Evolutionary conservation across 129 eudicot genomes (phyloP).

Genomic region (Pulicaria dysenterica): DNA sequence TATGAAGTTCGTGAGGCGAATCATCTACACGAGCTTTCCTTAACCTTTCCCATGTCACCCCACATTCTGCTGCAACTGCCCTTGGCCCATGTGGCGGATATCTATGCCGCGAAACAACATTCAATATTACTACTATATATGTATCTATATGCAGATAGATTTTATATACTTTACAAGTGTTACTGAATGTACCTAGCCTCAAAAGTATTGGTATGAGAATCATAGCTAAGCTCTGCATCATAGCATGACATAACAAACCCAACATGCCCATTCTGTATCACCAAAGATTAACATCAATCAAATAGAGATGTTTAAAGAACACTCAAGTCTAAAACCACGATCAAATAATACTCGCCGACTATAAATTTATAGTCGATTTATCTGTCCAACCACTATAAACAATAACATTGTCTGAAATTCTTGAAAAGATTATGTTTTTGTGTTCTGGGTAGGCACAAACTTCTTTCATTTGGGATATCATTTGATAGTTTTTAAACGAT

Average conservation of each 20-base stretch:
- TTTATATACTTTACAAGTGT: neutral
- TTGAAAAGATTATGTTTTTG: neutral
- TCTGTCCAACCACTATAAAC: neutral
- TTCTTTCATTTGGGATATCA: neutral
- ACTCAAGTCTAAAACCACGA: neutral
- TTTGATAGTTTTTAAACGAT: too few relatives aligned
- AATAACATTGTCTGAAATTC: neutral
- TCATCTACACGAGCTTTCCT: conserved; percentile 60
- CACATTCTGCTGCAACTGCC: conserved; percentile 52
- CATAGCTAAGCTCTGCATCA: conserved; percentile 75
- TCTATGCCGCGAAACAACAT: conserved; percentile 34
- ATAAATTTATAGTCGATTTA: neutral
- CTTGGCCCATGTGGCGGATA: conserved; percentile 82
- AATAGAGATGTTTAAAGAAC: neutral
- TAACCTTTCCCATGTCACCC: conserved; percentile 74
- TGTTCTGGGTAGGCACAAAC: neutral
- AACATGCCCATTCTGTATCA: conserved; percentile 73
- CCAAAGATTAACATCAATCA: neutral
- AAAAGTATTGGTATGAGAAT: conserved; percentile 60
- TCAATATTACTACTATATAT: conserved; percentile 4
- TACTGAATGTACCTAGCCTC: conserved; percentile 61
- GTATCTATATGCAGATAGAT: neutral
- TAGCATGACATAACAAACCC: conserved; percentile 83
- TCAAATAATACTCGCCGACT: neutral
- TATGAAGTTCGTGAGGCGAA: conserved; percentile 60